Evolutionary conservation across 352 stramenopile genomes (phyloP), one percentile per base, ranked within the genome.

Genomic region (Bremia lactucae): DNA sequence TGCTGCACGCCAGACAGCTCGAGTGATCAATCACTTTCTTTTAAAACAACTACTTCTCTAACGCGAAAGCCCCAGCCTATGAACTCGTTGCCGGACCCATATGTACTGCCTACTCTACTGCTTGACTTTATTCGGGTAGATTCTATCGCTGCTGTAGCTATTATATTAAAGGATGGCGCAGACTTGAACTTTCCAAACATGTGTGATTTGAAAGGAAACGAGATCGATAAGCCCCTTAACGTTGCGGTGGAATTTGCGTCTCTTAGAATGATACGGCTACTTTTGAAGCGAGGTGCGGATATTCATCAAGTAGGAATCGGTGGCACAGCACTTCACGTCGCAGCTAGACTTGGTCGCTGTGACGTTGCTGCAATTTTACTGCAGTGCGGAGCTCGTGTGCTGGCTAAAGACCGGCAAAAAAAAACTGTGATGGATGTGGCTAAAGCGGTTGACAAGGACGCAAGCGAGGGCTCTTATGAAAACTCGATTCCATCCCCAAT

Each of bases 281-380:
- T 92, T 10, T 31, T 89, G n/a, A 86, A 85, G 39, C 69, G 72
- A 34, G 79, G 79, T 11, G 72, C 74, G 16, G 76, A 89, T 34
- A 59, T 89, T 15, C 70, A 82, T 19, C 64, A 78, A 24, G 52
- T 62, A 7, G 70, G 72, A 22, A 49, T 62, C 1, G 52, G 52
- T 9, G 76, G 73, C 2, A 86, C 72, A 8, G 70, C 76, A 16
- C 58, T 92, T 4, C 79, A 92, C 28, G 59, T 84, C 18, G 79
- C 76, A 16, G 74, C 69, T 7, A 49, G 49, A 23, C 50, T 42
- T 14, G 69, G 72, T 6, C 72, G 79, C n/a, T 92, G 79, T 57
- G 68, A 89, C 44, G 43, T 89, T 0, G 67, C 83, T 20, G 74
- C 72, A 3, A 83, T 89, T 49, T 46, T 92, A 1, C 41, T 92